These are phyloP conservation scores for Exophiala calicioides DNA, from an alignment of 2,329 filamentous ascomycete species.

Conservation along the genomic window DNA sequence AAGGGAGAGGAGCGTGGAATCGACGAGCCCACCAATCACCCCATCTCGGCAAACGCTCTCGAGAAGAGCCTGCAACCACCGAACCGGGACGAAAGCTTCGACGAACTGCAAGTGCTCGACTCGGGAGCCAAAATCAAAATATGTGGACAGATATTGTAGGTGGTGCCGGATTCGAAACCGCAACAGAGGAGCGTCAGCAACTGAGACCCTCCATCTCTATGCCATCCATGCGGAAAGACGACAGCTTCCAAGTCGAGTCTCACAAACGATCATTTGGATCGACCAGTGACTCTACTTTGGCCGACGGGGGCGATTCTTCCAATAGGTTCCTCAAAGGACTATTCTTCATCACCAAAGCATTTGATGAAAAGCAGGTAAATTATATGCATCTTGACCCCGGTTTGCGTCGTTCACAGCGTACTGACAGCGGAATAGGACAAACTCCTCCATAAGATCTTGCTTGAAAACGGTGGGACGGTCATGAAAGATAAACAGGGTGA, in stretches of 20 bases:
- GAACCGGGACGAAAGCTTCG: conserved; percentile 77
- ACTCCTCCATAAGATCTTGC: conserved; percentile 43
- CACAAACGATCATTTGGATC: neutral
- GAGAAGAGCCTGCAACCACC: conserved; percentile 54
- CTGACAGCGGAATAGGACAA: conserved; percentile 13
- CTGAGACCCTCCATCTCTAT: conserved; percentile 33
- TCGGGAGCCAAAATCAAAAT: conserved; percentile 75
- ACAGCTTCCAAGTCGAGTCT: neutral
- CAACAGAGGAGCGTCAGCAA: conserved; percentile 22
- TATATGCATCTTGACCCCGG: neutral
- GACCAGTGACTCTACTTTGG: conserved; percentile 6
- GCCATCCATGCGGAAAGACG: conserved; percentile 14
- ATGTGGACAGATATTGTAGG: conserved; percentile 91
- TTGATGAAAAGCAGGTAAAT: conserved; percentile 24
- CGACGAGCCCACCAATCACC: conserved; percentile 51
- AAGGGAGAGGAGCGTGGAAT: conserved; percentile 77
- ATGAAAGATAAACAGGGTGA: conserved; percentile 38
- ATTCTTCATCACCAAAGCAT: conserved; percentile 16
- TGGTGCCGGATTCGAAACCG: conserved; percentile 33
- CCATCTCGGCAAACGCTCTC: conserved; percentile 60
- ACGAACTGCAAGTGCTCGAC: conserved; percentile 80
- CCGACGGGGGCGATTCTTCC: conserved; percentile 16
- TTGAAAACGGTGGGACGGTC: conserved; percentile 42
- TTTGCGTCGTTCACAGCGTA: neutral
- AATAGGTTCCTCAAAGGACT: conserved; percentile 10